Conservation (phyloP, 2,329 filamentous ascomycete species). For the Sordariomycetes sp. region DNA sequence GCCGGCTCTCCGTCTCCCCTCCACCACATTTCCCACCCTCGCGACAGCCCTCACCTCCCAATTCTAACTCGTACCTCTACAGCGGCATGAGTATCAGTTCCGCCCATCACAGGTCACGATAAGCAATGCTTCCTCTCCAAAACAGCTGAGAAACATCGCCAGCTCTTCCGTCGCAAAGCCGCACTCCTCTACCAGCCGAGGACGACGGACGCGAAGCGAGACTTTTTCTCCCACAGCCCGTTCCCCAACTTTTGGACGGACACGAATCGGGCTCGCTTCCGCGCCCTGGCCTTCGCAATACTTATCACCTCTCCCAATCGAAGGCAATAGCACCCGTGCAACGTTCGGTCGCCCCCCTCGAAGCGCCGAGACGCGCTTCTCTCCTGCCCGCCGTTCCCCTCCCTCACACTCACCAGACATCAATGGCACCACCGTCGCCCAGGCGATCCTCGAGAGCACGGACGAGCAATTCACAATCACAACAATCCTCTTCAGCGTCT, state of each 20-base stretch:
- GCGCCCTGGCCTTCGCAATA: neutral
- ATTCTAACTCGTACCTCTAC: neutral
- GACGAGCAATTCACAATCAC: slow-evolving; percentile 62
- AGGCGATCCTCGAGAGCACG: slow-evolving; percentile 89
- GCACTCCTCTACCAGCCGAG: neutral
- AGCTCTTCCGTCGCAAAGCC: slow-evolving; percentile 3
- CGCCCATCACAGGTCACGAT: slow-evolving; percentile 2
- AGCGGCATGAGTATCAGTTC: neutral
- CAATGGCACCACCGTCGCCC: slow-evolving; percentile 56
- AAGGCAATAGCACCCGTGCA: neutral
- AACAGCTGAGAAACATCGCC: neutral
- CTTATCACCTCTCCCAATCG: neutral
- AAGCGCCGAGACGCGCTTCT: slow-evolving; percentile 9
- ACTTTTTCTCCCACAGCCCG: neutral
- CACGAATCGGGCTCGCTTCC: neutral
- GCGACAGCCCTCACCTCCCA: neutral
- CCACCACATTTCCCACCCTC: slow-evolving; percentile 2
- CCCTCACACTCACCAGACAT: slow-evolving; percentile 13
- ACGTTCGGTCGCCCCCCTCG: neutral
- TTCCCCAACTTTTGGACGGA: neutral
- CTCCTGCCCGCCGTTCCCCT: slow-evolving; percentile 14
- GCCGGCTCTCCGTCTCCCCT: neutral
- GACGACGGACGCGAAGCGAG: slow-evolving; percentile 1
- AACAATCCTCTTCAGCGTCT: slow-evolving; percentile 70
- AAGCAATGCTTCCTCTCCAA: neutral